Percentiles rank a stretch among this genome's conserved stretches.
phyloP scores from a whole-genome alignment of 768 basidiomycete genomes.

The Trametes elegans region DNA sequence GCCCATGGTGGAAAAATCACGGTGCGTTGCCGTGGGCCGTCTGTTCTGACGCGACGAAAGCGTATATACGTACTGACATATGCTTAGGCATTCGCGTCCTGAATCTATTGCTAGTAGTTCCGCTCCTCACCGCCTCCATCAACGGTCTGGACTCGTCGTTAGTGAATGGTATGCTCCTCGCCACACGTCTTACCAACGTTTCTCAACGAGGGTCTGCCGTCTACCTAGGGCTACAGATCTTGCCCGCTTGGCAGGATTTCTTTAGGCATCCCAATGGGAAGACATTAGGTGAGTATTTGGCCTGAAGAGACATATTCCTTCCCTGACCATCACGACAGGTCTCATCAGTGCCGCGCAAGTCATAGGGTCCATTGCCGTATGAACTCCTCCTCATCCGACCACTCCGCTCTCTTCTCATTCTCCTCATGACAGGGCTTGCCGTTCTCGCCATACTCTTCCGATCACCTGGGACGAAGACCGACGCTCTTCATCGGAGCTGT shows the following conservation, averaged over 20 bases:
- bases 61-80: too few species aligned
- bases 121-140: constrained; percentile 61
- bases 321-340: constrained; percentile 35
- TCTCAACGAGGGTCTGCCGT: constrained; percentile 19
- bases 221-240: constrained; percentile 57
- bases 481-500: constrained; percentile 59
- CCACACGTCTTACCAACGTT: neutral
- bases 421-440: constrained; percentile 47
- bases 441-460: constrained; percentile 59
- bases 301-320: neutral
- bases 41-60: too few species aligned
- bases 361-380: constrained; percentile 29
- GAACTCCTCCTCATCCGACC: neutral
- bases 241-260: constrained; percentile 59
- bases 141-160: constrained; percentile 73
- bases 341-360: constrained; percentile 63
- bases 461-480: constrained; percentile 57
- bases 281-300: constrained; percentile 40
- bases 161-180: constrained; percentile 45
- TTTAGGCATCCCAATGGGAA: constrained; percentile 53
- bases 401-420: neutral
- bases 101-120: constrained; percentile 58
- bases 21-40: constrained; percentile 39
- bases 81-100: constrained; percentile 58
- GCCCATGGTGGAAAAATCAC: constrained; percentile 60